Base-by-base conservation (phyloP, 495 filamentous ascomycete species). In the Lichenothelia convexa region DNA sequence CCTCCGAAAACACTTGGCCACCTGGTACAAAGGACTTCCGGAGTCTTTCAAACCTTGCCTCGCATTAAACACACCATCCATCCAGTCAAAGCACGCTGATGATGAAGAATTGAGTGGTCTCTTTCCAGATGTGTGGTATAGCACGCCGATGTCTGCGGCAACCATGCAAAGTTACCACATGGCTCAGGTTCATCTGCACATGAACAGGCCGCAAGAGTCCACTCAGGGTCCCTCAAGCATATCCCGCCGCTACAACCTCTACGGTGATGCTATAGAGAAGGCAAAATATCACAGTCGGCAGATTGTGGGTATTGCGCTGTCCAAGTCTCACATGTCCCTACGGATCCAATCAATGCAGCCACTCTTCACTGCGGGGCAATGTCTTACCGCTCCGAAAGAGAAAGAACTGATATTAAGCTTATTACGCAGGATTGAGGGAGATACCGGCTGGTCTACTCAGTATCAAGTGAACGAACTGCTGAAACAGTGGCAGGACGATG, bases 161-260 rank as follows among this genome's bases (percentile, higher is more conserved):
- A 67, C 67, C 7, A 74, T 75, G 68, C 71, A 75, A 46, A 62
- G 62, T 41, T 78, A 72, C 45, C 71, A 78, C 44, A 72, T 78
- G 64, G 67, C 68, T 0, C 68, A 67, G 30, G 73, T 73, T 21
- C 56, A 75, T 29, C 54, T 78, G 9, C 58, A 73, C 7, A 64
- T 72, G 47, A 69, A 78, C 46, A 72, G 71, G 40, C 71, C 73
- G 15, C 64, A 70, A 22, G 62, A 71, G 26, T 63, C 68, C 5
- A 71, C 66, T 2, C 58, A 58, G 36, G 55, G 58, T 11, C 56
- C 60, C 17, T 63, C 57, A 21, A 67, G 65, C 1, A 58, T 73
- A 31, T 58, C 60, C 1, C 56, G 62, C 21, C 53, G 68, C 21
- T 50, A 71, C 27, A 64, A 63, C 27, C 65, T 63, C 0, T 73